Evolutionary conservation across 2,329 filamentous ascomycete species (phyloP), one percentile per base, ranked within the genome.

Genomic region (Penicillium hordei): DNA sequence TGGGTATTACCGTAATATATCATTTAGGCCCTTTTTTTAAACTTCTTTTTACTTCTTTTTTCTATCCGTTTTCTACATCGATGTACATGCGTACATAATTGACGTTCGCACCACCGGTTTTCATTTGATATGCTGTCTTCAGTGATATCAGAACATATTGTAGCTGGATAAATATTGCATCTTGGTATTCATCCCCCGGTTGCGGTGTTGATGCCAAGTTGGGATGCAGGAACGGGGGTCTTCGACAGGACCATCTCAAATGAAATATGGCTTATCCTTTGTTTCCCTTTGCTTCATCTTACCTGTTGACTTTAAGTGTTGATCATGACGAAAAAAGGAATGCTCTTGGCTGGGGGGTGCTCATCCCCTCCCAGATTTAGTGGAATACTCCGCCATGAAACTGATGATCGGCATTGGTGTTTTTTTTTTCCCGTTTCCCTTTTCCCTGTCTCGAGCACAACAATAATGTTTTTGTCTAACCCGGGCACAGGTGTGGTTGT

Each of bases 1-100:
- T 27, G 5, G 12, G 48, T 55, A 62, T 55, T 62, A 62, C 60
- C 39, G 50, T 58, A 48, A 39, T 46, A 7, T 55, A 55, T 45
- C 29, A 36, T 17, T 51, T 34, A 52, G 23, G 15, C 17, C 21
- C 27, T 51, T 31, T 42, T 8, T n/a, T 31, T n/a, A n/a, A n/a
- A n/a, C n/a, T 45, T 56, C 52, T 29, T n/a, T 21, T 12, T 34
- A 23, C 21, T 43, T 44, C 15, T 10, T 44, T 44, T 29, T 40
- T n/a, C 39, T 38, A 17, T 43, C n/a, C 40, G 33, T 38, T 45
- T 31, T 42, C 19, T 55, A 34, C 29, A 19, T 48, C n/a, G 36
- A 40, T 44, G 17, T 19, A n/a, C 29, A 23, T 48, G 12, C 31
- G 12, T 46, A 48, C 31, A 48, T 34, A 27, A 50, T n/a, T 29